A percentile compares a stretch with the other conserved stretches of the same genome.
These are phyloP conservation scores for Xylariaceae sp. DNA, from an alignment of 2,329 filamentous ascomycete species.

Conservation along the genomic window DNA sequence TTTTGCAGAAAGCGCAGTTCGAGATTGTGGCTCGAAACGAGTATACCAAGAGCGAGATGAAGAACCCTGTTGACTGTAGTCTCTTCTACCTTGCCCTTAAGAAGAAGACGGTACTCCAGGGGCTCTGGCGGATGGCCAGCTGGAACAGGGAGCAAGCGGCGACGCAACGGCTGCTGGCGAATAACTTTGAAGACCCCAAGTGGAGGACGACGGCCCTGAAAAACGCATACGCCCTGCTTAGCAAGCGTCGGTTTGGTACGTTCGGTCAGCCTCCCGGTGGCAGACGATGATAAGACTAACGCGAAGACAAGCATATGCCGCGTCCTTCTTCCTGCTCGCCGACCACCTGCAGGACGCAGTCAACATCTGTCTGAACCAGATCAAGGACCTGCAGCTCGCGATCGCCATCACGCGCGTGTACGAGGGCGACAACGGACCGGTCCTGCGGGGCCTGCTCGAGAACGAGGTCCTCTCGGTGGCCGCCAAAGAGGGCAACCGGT, in stretches of 20 bases:
- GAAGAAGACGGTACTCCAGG: slow-evolving; percentile 85
- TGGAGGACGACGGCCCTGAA: slow-evolving; percentile 89
- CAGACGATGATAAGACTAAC: background rate
- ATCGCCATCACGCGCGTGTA: slow-evolving; percentile 83
- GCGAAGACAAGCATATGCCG: slow-evolving; percentile 67
- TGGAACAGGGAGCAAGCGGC: slow-evolving; percentile 81
- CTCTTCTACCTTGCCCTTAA: slow-evolving; percentile 84
- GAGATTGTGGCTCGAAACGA: slow-evolving; percentile 89
- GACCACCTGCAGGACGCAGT: slow-evolving; percentile 80
- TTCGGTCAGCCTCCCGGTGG: too few species aligned
- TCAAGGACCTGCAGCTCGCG: slow-evolving; percentile 83
- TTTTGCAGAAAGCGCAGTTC: slow-evolving; percentile 61
- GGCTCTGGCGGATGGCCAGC: slow-evolving; percentile 87
- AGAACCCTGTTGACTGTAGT: slow-evolving; percentile 85
- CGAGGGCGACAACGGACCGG: slow-evolving; percentile 72
- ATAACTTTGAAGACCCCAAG: slow-evolving; percentile 79
- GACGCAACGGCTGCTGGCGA: slow-evolving; percentile 73
- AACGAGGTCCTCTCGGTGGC: slow-evolving; percentile 74
- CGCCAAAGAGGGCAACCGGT: slow-evolving; percentile 75
- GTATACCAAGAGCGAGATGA: slow-evolving; percentile 79
- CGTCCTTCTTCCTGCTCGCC: slow-evolving; percentile 89
- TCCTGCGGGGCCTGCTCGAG: slow-evolving; percentile 66
- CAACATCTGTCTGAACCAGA: slow-evolving; percentile 76
- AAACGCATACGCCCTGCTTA: slow-evolving; percentile 92
- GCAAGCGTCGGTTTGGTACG: slow-evolving; percentile 77